These are phyloP conservation scores for Fistulina hepatica DNA, from an alignment of 1,284 basidiomycete genomes.

Conservation along the genomic window DNA sequence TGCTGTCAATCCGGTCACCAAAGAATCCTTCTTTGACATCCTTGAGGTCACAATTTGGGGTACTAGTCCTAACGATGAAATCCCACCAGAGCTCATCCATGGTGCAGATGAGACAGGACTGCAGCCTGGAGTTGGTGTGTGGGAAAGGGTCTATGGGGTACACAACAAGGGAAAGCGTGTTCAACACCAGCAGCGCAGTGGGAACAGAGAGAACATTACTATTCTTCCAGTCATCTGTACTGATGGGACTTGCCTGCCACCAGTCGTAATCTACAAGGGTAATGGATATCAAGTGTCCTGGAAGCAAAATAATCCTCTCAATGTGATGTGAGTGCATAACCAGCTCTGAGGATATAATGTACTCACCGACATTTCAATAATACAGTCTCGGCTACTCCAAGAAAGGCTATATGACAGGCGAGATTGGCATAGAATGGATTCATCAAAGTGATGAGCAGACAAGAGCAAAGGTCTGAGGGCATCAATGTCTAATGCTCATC, in stretches of 20 bases:
- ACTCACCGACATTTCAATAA: constrained; percentile 3
- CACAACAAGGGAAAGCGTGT: constrained; percentile 10
- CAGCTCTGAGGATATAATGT: constrained; percentile 2
- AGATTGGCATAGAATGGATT: constrained; percentile 28
- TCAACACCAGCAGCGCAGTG: constrained; percentile 20
- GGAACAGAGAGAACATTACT: constrained; percentile 25
- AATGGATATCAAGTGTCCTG: constrained; percentile 19
- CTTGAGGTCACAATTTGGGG: constrained; percentile 16
- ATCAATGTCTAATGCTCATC: constrained; percentile 24
- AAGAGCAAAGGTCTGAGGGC: constrained; percentile 21
- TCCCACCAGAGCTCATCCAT: constrained; percentile 15
- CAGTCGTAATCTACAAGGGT: constrained; percentile 24
- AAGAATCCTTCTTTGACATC: constrained; percentile 21
- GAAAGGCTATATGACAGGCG: constrained; percentile 28
- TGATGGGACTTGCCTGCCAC: constrained; percentile 19
- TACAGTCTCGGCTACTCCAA: constrained; percentile 26
- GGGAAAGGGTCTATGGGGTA: constrained; percentile 22
- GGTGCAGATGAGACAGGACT: constrained; percentile 27
- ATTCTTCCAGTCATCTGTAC: constrained; percentile 27
- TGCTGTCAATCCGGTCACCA: constrained; percentile 24
- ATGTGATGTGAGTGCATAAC: constrained; percentile 25
- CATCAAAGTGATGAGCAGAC: constrained; percentile 27
- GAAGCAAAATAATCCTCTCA: constrained; percentile 21
- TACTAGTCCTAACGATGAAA: constrained; percentile 2
- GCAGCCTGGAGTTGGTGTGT: constrained; percentile 13